Evolutionary conservation across 108 stramenopile genomes (phyloP), one percentile per base, ranked within the genome.

Genomic region (Fragilariopsis cylindrus): DNA sequence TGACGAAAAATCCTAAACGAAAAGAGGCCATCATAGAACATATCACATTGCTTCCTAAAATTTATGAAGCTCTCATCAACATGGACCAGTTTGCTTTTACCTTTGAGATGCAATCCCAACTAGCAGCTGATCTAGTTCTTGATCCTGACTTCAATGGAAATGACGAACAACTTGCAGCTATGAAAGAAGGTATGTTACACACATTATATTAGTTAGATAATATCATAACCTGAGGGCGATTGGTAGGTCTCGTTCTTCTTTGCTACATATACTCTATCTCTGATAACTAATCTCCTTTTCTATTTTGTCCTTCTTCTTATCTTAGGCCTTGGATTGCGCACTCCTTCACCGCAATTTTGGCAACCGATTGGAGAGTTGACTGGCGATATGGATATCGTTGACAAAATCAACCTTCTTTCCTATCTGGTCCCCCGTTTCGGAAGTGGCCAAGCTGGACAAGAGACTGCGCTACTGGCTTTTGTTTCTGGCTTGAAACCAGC

Each of bases 51-150:
- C 87, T 97, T 2, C 93, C 93, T 19, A 83, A 66, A 50, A 76
- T 97, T 57, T 97, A 97, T 70, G 90, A 86, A 72, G 77, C 81
- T 16, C 84, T 97, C 7, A 73, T 88, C 9, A 94, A 94, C 74
- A 95, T 97, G 90, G 93, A 95, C 65, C 83, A 88, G 80, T 95
- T 91, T 60, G 87, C 91, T 47, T 97, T 89, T 81, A 94, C 92
- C 11, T 95, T 90, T 79, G 80, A 75, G 58, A 88, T 94, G 92
- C 95, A 97, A 77, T 92, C 96, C 9, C 93, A 93, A 68, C 81
- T 96, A 41, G 96, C 96, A 21, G 85, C 90, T 16, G 87, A 93
- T 67, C 73, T 97, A 21, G 70, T 92, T 39, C 70, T 87, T 48
- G 82, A 95, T 80, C 88, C 87, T n/a, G 83, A 76, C 54, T 97